These are phyloP conservation scores for Myrica gale DNA, from an alignment of 306 rosid species.

Conservation along the genomic window DNA sequence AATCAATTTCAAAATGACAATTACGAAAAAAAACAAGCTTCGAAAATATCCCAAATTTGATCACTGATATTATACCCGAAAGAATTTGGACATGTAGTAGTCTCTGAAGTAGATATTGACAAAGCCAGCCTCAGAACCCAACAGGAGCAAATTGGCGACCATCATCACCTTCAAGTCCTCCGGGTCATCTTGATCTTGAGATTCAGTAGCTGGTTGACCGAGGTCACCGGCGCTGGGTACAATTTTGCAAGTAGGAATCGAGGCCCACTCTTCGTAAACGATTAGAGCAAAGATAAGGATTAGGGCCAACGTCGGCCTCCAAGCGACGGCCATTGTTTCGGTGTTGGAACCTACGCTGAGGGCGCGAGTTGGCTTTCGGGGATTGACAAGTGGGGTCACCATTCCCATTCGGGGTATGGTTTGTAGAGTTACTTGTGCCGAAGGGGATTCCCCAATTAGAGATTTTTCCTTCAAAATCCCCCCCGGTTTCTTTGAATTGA, in stretches of 20 bases:
- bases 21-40: background rate
- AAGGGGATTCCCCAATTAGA: background rate
- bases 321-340: constrained; percentile 30
- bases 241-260: constrained; percentile 52
- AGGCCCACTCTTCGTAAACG: constrained; percentile 49
- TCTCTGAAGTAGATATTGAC: constrained; percentile 40
- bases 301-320: constrained; percentile 39
- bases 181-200: constrained; percentile 20
- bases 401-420: background rate
- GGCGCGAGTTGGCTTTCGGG: background rate
- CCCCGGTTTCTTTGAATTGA: too few relatives aligned
- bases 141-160: constrained; percentile 59
- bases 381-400: background rate
- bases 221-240: constrained; percentile 18
- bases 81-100: constrained; percentile 58
- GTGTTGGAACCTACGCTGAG: background rate
- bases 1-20: background rate
- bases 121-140: constrained; percentile 46
- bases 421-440: background rate
- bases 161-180: constrained; percentile 59
- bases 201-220: constrained; percentile 5
- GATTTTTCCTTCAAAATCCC: background rate
- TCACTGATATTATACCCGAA: constrained; percentile 35
- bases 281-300: constrained; percentile 35
- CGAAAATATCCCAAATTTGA: background rate